phyloP scores from a whole-genome alignment of 768 basidiomycete species.

The Lactarius vividus region DNA sequence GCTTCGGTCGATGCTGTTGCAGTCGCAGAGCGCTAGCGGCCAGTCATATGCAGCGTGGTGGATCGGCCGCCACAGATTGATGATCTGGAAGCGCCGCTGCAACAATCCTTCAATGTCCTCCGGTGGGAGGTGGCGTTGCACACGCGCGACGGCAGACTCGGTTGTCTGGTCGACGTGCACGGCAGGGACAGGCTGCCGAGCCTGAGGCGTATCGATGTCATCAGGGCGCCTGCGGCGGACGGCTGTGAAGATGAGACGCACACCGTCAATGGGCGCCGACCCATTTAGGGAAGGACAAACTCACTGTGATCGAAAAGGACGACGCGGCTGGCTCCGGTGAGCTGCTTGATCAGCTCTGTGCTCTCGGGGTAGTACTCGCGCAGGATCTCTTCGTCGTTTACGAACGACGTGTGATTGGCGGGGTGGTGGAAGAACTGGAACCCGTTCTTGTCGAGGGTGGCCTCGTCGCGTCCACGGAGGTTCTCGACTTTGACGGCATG shows the following conservation, averaged over 20 bases:
- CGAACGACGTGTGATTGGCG: slow-evolving; percentile 48
- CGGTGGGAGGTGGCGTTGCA: slow-evolving; percentile 43
- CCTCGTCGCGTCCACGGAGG: slow-evolving; percentile 46
- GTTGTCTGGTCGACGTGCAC: slow-evolving; percentile 50
- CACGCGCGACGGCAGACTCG: slow-evolving; percentile 40
- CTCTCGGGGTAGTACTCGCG: slow-evolving; percentile 61
- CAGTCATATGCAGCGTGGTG: slow-evolving; percentile 44
- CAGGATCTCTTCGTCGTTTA: slow-evolving; percentile 50
- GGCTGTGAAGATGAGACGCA: slow-evolving; percentile 33
- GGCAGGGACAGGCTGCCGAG: slow-evolving; percentile 42
- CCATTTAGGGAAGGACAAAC: slow-evolving; percentile 28
- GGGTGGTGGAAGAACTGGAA: slow-evolving; percentile 46
- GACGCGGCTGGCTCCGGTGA: slow-evolving; percentile 58
- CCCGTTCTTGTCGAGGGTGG: slow-evolving; percentile 49
- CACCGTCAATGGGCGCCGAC: not conserved
- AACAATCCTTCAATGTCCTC: slow-evolving; percentile 40
- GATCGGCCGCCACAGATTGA: slow-evolving; percentile 57
- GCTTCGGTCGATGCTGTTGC: slow-evolving; percentile 39
- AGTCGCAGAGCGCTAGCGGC: slow-evolving; percentile 51
- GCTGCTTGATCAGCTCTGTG: slow-evolving; percentile 52
- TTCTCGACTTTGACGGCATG: slow-evolving; percentile 47
- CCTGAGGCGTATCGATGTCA: slow-evolving; percentile 38
- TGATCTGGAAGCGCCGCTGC: slow-evolving; percentile 48
- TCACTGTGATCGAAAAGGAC: slow-evolving; percentile 67
- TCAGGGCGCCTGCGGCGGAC: slow-evolving; percentile 43